A percentile compares a stretch with the other conserved stretches of the same genome.
These are phyloP conservation scores for Hemileccinum rubropunctum DNA, from an alignment of 768 basidiomycete species.

Conservation along the genomic window DNA sequence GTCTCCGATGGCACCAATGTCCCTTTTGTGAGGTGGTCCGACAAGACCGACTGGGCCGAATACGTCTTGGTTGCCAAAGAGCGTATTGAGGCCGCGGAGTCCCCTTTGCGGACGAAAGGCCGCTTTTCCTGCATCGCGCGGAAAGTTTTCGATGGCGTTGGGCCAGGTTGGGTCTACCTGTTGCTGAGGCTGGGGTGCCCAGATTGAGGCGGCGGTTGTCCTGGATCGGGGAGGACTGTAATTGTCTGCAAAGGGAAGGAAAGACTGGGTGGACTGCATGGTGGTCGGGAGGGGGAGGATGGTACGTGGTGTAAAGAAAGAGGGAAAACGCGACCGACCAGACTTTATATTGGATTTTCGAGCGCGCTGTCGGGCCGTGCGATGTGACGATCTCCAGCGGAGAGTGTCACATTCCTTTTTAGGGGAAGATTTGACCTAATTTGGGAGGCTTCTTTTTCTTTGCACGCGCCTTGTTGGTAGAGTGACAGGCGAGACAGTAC, in stretches of 20 bases:
- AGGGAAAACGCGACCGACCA: conserved; percentile 24
- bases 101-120: conserved; percentile 30
- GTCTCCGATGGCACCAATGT: conserved; percentile 76
- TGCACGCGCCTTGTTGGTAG: conserved; percentile 20
- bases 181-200: conserved; percentile 82
- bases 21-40: conserved; percentile 39
- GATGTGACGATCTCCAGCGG: conserved; percentile 32
- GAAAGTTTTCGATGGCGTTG: conserved; percentile 58
- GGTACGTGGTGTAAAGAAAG: conserved; percentile 42
- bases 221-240: conserved; percentile 40
- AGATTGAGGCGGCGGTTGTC: conserved; percentile 59
- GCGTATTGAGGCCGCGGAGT: conserved; percentile 19
- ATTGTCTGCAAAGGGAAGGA: conserved; percentile 37
- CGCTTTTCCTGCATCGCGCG: conserved; percentile 47
- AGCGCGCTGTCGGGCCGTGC: conserved; percentile 18
- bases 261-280: conserved; percentile 33
- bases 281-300: conserved; percentile 27
- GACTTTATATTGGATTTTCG: conserved; percentile 35
- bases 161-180: conserved; percentile 68
- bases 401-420: conserved; percentile 32
- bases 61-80: conserved; percentile 52
- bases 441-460: conserved; percentile 34
- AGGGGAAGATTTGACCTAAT: conserved; percentile 29
- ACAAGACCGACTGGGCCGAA: conserved; percentile 54
- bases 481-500: conserved; percentile 22